phyloP scores from a whole-genome alignment of 73 alveolate genomes.

The Tetrahymena elliotti region DNA sequence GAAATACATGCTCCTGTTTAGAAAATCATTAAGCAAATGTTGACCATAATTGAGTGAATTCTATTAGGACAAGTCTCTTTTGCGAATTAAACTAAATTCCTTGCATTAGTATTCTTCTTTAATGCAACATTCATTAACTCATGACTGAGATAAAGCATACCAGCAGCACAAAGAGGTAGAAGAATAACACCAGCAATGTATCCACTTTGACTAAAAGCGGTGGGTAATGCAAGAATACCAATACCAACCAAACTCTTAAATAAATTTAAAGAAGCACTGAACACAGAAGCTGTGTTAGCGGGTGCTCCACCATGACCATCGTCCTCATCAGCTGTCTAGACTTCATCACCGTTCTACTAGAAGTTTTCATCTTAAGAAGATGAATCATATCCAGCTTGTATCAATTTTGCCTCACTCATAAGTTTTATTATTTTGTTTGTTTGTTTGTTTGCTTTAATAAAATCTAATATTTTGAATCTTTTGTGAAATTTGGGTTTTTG shows the following conservation, averaged over 20 bases:
- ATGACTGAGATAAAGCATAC: not conserved
- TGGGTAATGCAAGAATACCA: not conserved
- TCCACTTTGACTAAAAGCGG: not conserved
- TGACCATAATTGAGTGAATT: not conserved
- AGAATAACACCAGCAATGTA: not conserved
- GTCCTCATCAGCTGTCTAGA: not conserved
- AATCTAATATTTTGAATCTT: not conserved
- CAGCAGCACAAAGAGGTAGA: not conserved
- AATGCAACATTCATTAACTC: not conserved
- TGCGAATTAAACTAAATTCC: not conserved
- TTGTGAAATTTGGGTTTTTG: not conserved
- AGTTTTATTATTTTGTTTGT: not conserved
- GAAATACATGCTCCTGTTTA: not conserved
- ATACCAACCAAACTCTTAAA: not conserved
- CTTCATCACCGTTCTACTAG: not conserved
- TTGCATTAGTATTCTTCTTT: not conserved
- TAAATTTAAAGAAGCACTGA: not conserved
- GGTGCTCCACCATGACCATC: not conserved
- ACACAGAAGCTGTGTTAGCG: not conserved
- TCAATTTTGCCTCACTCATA: not conserved
- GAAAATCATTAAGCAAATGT: not conserved
- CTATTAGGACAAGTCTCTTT: not conserved
- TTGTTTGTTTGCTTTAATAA: too few species aligned
- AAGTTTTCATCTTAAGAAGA: not conserved
- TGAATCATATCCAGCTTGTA: not conserved